Conservation (phyloP, 2,329 filamentous ascomycete genomes). For the Penicillium verrucosum region DNA sequence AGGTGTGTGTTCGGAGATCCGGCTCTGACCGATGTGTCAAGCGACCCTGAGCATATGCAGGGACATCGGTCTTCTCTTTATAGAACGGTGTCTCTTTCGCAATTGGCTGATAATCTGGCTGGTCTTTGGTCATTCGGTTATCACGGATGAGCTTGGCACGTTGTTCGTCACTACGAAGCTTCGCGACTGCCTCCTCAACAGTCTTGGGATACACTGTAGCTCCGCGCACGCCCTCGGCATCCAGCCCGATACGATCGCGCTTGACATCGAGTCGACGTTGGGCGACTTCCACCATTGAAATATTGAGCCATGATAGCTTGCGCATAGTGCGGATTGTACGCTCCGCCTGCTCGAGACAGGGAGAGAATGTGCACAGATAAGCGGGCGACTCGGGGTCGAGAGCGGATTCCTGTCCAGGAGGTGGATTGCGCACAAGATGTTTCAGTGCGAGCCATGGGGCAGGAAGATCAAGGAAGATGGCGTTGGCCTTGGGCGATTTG, state of each 20-base stretch:
- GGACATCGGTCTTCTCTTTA: constrained; percentile 28
- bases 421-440: constrained; percentile 43
- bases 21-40: constrained; percentile 77
- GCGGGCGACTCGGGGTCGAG: constrained; percentile 70
- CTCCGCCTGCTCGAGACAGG: constrained; percentile 94
- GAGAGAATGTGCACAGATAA: constrained; percentile 90
- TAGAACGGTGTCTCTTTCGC: constrained; percentile 20
- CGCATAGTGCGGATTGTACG: constrained; percentile 79
- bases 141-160: constrained; percentile 64
- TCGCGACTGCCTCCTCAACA: constrained; percentile 73
- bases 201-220: constrained; percentile 63
- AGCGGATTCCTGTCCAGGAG: constrained; percentile 43
- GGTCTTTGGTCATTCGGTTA: constrained; percentile 28
- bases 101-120: constrained; percentile 19
- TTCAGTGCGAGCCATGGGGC: constrained; percentile 51
- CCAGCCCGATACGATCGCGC: constrained; percentile 74
- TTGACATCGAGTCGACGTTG: constrained; percentile 77
- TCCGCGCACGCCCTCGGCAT: constrained; percentile 63
- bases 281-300: constrained; percentile 86
- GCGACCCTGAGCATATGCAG: constrained; percentile 71
- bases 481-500: constrained; percentile 44
- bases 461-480: constrained; percentile 51
- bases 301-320: constrained; percentile 80
- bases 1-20: constrained; percentile 93
- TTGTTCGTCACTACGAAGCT: constrained; percentile 70